These are phyloP conservation scores for Pseudoturritis turrita DNA, from an alignment of 345 rosid genomes.

Conservation along the genomic window DNA sequence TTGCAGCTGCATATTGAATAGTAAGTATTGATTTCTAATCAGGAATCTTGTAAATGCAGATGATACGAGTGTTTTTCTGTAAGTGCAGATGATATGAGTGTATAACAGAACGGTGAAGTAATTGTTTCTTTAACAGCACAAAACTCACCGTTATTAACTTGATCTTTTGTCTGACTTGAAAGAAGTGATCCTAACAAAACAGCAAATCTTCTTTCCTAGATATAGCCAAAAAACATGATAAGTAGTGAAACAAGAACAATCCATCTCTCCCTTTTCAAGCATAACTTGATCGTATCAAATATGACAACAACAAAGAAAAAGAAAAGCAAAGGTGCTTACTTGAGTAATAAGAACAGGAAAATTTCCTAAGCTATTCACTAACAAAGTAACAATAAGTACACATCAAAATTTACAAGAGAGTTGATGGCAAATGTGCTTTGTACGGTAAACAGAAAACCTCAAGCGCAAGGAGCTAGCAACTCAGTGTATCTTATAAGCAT, in stretches of 20 bases:
- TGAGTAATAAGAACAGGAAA: neutral
- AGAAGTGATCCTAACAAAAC: slow-evolving; percentile 63
- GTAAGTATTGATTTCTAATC: neutral
- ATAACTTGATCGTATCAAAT: neutral
- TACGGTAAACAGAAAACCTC: neutral
- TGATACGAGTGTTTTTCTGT: neutral
- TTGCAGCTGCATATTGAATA: slow-evolving; percentile 62
- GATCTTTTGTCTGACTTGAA: slow-evolving; percentile 83
- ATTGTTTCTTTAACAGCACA: neutral
- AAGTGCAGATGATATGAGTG: neutral
- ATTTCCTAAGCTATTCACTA: neutral
- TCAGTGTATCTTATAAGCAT: neutral
- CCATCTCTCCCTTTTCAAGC: neutral
- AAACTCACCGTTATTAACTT: slow-evolving; percentile 61
- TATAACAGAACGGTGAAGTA: neutral
- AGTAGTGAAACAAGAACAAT: neutral
- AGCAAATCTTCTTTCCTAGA: slow-evolving; percentile 73
- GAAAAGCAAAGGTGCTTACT: neutral
- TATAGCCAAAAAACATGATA: neutral
- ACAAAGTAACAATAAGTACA: neutral
- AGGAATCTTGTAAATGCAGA: neutral
- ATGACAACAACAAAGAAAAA: neutral
- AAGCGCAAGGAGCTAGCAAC: neutral
- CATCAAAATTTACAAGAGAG: neutral
- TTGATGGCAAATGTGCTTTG: neutral